Evolutionary conservation across 495 filamentous ascomycete species (phyloP).

Genomic region (Aspergillus ostianus): DNA sequence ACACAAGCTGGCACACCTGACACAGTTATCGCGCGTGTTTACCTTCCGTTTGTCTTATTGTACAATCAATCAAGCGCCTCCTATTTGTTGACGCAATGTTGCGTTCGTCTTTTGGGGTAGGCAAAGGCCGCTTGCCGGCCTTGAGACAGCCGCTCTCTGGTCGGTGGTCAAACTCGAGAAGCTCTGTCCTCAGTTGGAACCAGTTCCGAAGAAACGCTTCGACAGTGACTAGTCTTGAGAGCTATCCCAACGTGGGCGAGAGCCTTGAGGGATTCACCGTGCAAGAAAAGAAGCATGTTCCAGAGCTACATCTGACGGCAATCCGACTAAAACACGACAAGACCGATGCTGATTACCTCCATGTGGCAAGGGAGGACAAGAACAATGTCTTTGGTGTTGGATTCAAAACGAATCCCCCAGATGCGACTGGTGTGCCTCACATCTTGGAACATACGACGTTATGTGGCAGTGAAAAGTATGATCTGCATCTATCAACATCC

Average conservation of each 20-base stretch:
- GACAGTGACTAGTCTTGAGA: slow-evolving; percentile 67
- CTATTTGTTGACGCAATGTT: slow-evolving; percentile 26
- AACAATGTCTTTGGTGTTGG: slow-evolving; percentile 99
- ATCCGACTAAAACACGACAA: slow-evolving; percentile 86
- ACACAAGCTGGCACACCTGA: too few relatives aligned
- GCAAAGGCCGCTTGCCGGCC: slow-evolving; percentile 28
- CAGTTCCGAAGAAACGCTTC: slow-evolving; percentile 54
- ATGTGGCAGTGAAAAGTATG: slow-evolving; percentile 93
- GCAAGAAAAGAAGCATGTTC: slow-evolving; percentile 81
- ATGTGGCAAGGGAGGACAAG: slow-evolving; percentile 89
- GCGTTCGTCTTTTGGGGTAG: slow-evolving; percentile 32
- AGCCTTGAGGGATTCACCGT: slow-evolving; percentile 92
- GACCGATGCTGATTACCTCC: slow-evolving; percentile 92
- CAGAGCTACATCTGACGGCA: slow-evolving; percentile 89
- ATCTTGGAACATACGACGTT: slow-evolving; percentile 96
- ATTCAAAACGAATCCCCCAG: slow-evolving; percentile 97
- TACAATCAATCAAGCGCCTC: not conserved
- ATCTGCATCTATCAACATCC: not conserved
- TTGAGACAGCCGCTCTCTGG: slow-evolving; percentile 22
- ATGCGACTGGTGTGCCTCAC: slow-evolving; percentile 94
- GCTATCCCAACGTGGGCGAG: slow-evolving; percentile 73
- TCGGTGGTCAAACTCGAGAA: slow-evolving; percentile 20
- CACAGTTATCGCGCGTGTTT: too few relatives aligned
- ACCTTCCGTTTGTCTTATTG: not conserved
- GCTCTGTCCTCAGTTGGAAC: slow-evolving; percentile 40